Evolutionary conservation across 352 stramenopile species (phyloP).

Genomic region (Phytophthora cactorum): DNA sequence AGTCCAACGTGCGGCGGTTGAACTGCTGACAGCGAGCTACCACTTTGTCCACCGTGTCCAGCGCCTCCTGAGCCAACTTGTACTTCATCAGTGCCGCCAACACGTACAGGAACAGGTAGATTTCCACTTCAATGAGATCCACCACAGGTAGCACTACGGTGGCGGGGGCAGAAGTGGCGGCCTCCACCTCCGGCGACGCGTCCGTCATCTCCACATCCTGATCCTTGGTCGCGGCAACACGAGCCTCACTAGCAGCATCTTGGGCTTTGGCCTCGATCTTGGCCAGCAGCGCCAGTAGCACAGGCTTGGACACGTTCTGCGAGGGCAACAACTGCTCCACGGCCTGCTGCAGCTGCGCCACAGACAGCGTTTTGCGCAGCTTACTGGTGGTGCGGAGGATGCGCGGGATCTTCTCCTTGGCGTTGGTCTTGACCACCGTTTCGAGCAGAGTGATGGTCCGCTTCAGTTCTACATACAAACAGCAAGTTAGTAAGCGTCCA

Average conservation of each 20-base stretch:
- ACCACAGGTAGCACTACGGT: constrained; percentile 53
- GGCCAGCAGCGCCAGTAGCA: constrained; percentile 58
- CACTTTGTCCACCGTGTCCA: constrained; percentile 58
- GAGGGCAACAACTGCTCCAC: constrained; percentile 68
- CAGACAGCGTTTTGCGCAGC: constrained; percentile 78
- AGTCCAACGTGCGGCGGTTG: constrained; percentile 81
- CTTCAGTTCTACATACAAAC: constrained; percentile 66
- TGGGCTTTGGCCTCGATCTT: constrained; percentile 54
- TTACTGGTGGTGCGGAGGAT: constrained; percentile 82
- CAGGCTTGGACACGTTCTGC: constrained; percentile 63
- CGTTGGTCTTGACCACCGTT: constrained; percentile 80
- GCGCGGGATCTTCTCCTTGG: constrained; percentile 86
- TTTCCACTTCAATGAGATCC: constrained; percentile 86
- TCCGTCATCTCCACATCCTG: constrained; percentile 72
- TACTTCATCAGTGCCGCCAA: constrained; percentile 78
- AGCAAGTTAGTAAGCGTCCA: not conserved
- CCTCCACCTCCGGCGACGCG: constrained; percentile 40
- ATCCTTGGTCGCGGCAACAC: constrained; percentile 18
- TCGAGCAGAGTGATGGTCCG: constrained; percentile 76
- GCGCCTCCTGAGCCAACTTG: constrained; percentile 59
- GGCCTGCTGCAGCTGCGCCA: constrained; percentile 62
- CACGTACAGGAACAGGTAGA: constrained; percentile 85
- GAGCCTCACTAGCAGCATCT: constrained; percentile 9
- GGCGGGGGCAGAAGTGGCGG: constrained; percentile 10
- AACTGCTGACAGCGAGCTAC: constrained; percentile 75